phyloP scores from a whole-genome alignment of 768 basidiomycete species.

The Rhodotorula kratochvilovae region DNA sequence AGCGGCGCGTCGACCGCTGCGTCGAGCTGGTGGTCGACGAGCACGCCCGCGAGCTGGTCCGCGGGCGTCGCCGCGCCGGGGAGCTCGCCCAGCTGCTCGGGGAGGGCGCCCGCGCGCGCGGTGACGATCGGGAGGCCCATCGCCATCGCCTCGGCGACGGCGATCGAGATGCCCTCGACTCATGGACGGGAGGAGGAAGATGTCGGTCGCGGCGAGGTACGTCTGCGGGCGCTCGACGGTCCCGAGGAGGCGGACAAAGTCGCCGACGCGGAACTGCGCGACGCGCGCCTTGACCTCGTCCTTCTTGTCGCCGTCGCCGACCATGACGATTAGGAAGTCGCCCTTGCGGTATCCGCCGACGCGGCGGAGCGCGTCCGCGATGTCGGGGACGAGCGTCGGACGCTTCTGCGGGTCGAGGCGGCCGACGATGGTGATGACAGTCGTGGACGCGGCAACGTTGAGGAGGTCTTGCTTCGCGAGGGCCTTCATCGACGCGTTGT shows the following conservation, averaged over 20 bases:
- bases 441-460: constrained; percentile 18
- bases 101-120: constrained; percentile 31
- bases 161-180: constrained; percentile 40
- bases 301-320: constrained; percentile 32
- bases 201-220: constrained; percentile 19
- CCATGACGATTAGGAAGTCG: constrained; percentile 37
- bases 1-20: constrained; percentile 15
- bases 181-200: constrained; percentile 39
- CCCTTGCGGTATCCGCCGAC: constrained; percentile 4
- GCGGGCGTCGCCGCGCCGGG: background rate
- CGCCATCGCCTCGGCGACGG: constrained; percentile 41
- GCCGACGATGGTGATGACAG: constrained; percentile 34
- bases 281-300: constrained; percentile 11
- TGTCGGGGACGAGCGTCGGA: constrained; percentile 26
- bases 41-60: constrained; percentile 14
- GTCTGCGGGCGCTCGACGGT: constrained; percentile 7
- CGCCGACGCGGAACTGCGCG: constrained; percentile 23
- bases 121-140: constrained; percentile 38
- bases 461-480: constrained; percentile 12
- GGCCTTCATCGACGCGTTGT: constrained; percentile 1
- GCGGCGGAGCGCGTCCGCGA: constrained; percentile 22
- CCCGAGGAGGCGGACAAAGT: constrained; percentile 17
- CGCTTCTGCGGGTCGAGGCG: constrained; percentile 40
- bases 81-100: constrained; percentile 36
- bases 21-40: constrained; percentile 29